Base-by-base conservation (phyloP, 768 basidiomycete species). In the Mrakia frigida region DNA sequence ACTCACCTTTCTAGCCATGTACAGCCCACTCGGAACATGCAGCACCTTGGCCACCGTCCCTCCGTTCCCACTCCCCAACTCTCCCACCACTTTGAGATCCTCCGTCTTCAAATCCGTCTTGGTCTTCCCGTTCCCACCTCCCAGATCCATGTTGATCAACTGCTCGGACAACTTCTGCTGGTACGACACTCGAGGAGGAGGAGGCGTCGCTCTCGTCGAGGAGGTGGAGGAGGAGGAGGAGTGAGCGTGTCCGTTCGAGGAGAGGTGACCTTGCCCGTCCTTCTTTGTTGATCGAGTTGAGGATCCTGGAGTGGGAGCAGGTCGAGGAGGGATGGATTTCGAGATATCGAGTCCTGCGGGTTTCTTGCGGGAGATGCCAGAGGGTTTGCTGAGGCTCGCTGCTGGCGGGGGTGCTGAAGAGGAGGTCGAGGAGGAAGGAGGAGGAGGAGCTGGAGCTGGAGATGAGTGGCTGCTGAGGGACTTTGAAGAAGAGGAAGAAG, bases 1-100 rank as follows among this genome's bases (percentile, higher is more conserved):
- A n/a, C 90, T 75, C 81, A 91, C 97, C 89, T 99, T 99, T 86
- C 97, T 95, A 6, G 97, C 97, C 96, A 99, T 98, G 80, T 94
- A 88, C 23, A 90, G 93, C 53, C 90, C 90, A 43, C 94, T 93
- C 18, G 94, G 94, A 21, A 88, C 86, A 82, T 99, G 97, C 83
- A 95, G 90, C 25, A 97, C 95, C 84, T 92, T 92, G 84, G 94
- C 94, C 68, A 99, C 97, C 74, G 95, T 97, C 73, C 97, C 97
- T 1, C 97, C 95, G 81, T 98, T 98, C 5, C 97, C 97, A 79
- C 92, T 90, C 5, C 97, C 97, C 4, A 99, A 87, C 83, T 99
- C 97, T 73, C 89, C 88, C 65, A 98, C 82, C 79, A 95, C 92
- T 84, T 91, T 91, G 82, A 99, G 85, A 83, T 98, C 97, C 82